phyloP scores from a whole-genome alignment of 2,329 filamentous ascomycete genomes.

The Mycosphaerella arachidis region DNA sequence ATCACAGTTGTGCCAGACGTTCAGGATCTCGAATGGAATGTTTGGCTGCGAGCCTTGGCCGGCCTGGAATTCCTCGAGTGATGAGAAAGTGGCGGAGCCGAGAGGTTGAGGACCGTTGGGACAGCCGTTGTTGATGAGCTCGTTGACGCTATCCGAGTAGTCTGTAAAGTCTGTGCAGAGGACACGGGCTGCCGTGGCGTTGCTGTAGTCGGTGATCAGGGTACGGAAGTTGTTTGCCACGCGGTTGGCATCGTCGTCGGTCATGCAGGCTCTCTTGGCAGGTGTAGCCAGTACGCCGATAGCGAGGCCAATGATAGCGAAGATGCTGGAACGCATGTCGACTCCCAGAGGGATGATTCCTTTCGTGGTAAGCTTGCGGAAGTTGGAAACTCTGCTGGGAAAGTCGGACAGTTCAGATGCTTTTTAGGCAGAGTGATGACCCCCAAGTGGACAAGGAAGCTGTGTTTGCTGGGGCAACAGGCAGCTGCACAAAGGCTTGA shows the following conservation, averaged over 20 bases:
- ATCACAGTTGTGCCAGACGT: constrained; percentile 32
- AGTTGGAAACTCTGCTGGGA: background rate
- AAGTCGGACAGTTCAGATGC: background rate
- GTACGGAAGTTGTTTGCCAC: constrained; percentile 30
- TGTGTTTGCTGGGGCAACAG: background rate
- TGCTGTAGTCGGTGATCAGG: constrained; percentile 29
- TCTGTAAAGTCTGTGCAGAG: constrained; percentile 29
- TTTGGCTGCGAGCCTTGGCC: constrained; percentile 27
- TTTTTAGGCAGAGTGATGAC: background rate
- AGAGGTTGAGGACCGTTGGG: constrained; percentile 18
- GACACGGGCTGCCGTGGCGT: constrained; percentile 20
- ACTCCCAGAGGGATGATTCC: background rate
- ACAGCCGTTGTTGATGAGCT: constrained; percentile 33
- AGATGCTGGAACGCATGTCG: constrained; percentile 8
- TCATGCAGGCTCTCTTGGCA: constrained; percentile 24
- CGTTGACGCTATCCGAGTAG: constrained; percentile 34
- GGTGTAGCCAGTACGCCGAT: background rate
- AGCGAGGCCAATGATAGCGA: constrained; percentile 4
- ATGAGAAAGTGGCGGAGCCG: constrained; percentile 26
- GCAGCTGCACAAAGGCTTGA: background rate
- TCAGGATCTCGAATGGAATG: constrained; percentile 30
- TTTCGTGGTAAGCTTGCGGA: background rate
- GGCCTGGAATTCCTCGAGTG: constrained; percentile 23
- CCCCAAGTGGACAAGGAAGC: background rate
- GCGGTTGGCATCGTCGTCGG: constrained; percentile 20